Evolutionary conservation across 140 eudicot species (phyloP), one percentile per base, ranked within the genome.

Genomic region (Oenanthe javanica): DNA sequence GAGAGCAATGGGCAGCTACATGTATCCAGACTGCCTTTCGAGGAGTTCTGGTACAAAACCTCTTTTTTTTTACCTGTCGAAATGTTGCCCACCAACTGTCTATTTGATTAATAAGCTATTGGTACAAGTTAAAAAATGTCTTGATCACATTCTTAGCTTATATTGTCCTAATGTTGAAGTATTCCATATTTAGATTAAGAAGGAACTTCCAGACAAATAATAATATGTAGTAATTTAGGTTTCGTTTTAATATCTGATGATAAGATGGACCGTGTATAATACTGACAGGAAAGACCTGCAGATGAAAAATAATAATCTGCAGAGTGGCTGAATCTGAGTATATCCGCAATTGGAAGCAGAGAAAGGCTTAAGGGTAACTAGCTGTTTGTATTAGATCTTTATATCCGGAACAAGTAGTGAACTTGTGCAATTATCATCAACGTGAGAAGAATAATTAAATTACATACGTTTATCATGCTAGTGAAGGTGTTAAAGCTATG

Each of bases 1-100:
- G 87, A 84, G 92, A 90, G 87, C 93, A 89, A 79, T 85, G 92
- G 97, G 97, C 99, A 21, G 99, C 96, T 36, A 95, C 81, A 64
- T 84, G 81, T 80, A 95, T 95, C 46, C 99, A 95, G 85, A 95
- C 97, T 67, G 96, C 97, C 72, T 95, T 95, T 80, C 88, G 99
- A 67, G 99, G 99, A 84, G 88, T 92, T 88, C 85, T 95, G 99
- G 99, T 95, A 95, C 72, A 19, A 21, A 75, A 48, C 67, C 36
- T 64, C n/a, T 19, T 4, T 61, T 75, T 36, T 82, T 71, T 77
- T 38, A 71, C 49, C 51, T 77, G 54, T 36, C 48, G n/a, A 50
- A 64, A 49, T 40, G 31, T 57, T 66, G 51, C 6, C 55, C 54
- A 55, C 27, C 61, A n/a, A 38, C 47, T 54, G 54, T 82, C 78